phyloP scores from a whole-genome alignment of 257 asterid genomes.

The Capsicum chinense region DNA sequence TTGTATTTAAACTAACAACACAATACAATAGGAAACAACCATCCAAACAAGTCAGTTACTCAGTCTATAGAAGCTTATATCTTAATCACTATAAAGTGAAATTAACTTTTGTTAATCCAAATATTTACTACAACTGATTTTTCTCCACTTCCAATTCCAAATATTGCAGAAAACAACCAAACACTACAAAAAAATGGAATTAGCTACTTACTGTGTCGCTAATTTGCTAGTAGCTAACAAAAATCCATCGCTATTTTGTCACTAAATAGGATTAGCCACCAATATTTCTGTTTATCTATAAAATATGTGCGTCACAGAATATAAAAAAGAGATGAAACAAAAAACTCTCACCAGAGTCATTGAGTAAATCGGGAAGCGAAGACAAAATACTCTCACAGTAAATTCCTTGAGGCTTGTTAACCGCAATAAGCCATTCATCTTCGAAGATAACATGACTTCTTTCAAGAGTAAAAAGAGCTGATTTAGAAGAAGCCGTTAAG shows the following conservation, averaged over 20 bases:
- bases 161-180: background rate
- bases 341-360: conserved; percentile 32
- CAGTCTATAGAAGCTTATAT: background rate
- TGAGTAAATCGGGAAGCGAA: conserved; percentile 54
- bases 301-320: background rate
- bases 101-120: background rate
- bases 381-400: conserved; percentile 75
- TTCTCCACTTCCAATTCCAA: background rate
- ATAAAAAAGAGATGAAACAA: background rate
- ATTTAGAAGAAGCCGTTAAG: conserved; percentile 73
- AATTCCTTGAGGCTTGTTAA: conserved; percentile 85
- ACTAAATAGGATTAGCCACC: too few species aligned
- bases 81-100: background rate
- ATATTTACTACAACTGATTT: background rate
- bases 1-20: too few species aligned
- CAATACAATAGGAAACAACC: too few species aligned
- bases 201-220: too few species aligned
- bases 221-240: too few species aligned
- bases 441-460: conserved; percentile 70
- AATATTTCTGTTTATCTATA: too few species aligned
- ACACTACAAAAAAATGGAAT: too few species aligned
- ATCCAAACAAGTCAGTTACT: background rate
- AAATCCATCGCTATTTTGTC: too few species aligned
- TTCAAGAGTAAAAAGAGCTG: conserved; percentile 68
- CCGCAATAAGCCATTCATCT: conserved; percentile 87